These are phyloP conservation scores for Rhododendron henanense DNA, from an alignment of 148 eudicot species.

Conservation along the genomic window DNA sequence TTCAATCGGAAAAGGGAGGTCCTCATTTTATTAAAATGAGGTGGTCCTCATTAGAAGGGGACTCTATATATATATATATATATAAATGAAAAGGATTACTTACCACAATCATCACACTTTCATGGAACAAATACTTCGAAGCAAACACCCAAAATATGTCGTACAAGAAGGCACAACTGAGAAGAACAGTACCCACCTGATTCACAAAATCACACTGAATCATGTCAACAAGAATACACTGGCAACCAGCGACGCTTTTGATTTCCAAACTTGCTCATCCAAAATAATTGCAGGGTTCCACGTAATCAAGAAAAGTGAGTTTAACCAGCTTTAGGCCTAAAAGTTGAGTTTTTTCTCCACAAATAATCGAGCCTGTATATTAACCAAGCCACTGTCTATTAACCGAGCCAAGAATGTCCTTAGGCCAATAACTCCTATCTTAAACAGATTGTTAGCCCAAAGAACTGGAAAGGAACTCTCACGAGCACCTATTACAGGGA, in stretches of 20 bases:
- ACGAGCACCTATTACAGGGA: not conserved
- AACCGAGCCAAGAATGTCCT: not conserved
- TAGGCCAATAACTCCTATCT: not conserved
- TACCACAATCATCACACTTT: slow-evolving; percentile 94
- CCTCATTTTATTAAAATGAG: too few species aligned
- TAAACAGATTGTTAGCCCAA: not conserved
- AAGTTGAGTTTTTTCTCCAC: not conserved
- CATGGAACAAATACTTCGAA: slow-evolving; percentile 67
- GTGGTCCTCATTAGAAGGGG: too few species aligned
- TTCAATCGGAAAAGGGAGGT: too few species aligned
- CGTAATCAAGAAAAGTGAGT: slow-evolving; percentile 1
- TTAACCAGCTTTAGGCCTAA: not conserved
- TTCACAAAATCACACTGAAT: slow-evolving; percentile 12
- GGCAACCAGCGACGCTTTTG: not conserved
- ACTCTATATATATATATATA: not conserved
- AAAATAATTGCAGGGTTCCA: not conserved
- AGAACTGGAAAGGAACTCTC: not conserved
- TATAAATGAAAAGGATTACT: slow-evolving; percentile 18
- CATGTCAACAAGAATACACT: not conserved
- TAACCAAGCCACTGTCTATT: not conserved
- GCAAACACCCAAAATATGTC: slow-evolving; percentile 88
- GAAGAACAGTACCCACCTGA: slow-evolving; percentile 80
- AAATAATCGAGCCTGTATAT: not conserved
- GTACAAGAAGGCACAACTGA: slow-evolving; percentile 71
- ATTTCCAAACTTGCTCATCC: not conserved